Base-by-base conservation (phyloP, 1,139 yeast genomes). In the Waltiozyma sp. region DNA sequence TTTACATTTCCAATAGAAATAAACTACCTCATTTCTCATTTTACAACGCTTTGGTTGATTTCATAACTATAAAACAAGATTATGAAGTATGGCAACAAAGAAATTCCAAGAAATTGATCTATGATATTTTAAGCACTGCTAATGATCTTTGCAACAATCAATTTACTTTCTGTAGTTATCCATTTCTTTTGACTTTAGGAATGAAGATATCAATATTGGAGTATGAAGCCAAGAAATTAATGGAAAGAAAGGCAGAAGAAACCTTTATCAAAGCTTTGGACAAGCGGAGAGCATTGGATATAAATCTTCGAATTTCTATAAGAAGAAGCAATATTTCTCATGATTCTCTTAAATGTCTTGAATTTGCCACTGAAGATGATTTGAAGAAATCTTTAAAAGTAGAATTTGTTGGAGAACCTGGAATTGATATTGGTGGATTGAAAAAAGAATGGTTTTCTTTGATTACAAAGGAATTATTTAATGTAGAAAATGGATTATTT, bases 341-440 rank as follows among this genome's bases (percentile, higher is more conserved):
- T 41, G 98, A 91, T 59, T 86, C 96, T 1, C 63, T 91, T 33
- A 65, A 70, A n/a, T 70, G 77, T 45, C 77, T 89, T 35, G 74
- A 75, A 44, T 16, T 13, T 11, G 57, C 62, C 11, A 75, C 80
- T 53, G 75, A 73, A 39, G 61, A 63, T 13, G 87, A 85, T 53
- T 66, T 89, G 47, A 80, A 82, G 55, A 89, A 88, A 57, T 74
- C 87, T 3, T 62, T 89, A 26, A 70, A 77, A 49, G 82, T 91
- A 13, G 89, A 84, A 53, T 91, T 91, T 59, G 61, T 81, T 3
- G 80, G 80, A 43, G 97, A 91, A 56, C 93, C 91, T 0, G 97
- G 97, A 0, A 72, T 89, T 19, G 98, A 91, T 65, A 96, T 88
- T 0, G 98, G 97, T 1, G 98, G 98, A 0, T 68, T 89, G 47